These are phyloP conservation scores for Pseudocercospora pini-densiflorae DNA, from an alignment of 2,329 filamentous ascomycete genomes.

Conservation along the genomic window DNA sequence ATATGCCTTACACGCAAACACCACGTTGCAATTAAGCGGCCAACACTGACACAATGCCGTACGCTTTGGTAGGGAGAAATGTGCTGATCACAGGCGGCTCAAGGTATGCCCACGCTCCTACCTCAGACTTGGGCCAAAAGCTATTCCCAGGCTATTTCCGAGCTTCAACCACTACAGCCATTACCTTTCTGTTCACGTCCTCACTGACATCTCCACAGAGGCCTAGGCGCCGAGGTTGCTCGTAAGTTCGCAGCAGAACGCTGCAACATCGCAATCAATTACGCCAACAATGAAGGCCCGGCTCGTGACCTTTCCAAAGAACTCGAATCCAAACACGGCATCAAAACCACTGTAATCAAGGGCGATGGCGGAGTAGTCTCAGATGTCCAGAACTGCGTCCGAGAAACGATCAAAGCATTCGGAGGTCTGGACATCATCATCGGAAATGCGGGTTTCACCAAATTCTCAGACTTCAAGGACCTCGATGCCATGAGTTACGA, in stretches of 20 bases:
- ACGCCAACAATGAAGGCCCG: constrained; percentile 63
- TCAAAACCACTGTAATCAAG: constrained; percentile 62
- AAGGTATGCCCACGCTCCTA: constrained; percentile 50
- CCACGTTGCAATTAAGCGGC: neutral
- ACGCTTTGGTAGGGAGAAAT: constrained; percentile 64
- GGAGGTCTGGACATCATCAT: constrained; percentile 77
- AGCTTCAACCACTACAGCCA: neutral
- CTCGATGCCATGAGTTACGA: constrained; percentile 62
- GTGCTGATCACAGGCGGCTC: constrained; percentile 69
- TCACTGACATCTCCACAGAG: constrained; percentile 2
- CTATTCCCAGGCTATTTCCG: neutral
- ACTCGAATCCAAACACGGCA: constrained; percentile 56
- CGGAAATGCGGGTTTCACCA: constrained; percentile 74
- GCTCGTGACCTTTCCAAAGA: constrained; percentile 64
- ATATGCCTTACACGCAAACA: neutral
- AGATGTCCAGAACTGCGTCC: constrained; percentile 64
- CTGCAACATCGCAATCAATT: constrained; percentile 75
- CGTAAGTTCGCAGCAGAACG: constrained; percentile 71
- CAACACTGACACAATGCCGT: constrained; percentile 56
- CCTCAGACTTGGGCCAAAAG: neutral
- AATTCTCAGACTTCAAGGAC: constrained; percentile 61
- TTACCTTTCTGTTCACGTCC: neutral
- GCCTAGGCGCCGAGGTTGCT: constrained; percentile 65
- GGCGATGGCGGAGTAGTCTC: constrained; percentile 67
- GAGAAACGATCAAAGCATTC: constrained; percentile 62